Percentiles rank a stretch among this genome's conserved stretches.
phyloP scores from a whole-genome alignment of 2,329 filamentous ascomycete species.

The Akanthomyces lecanii region DNA sequence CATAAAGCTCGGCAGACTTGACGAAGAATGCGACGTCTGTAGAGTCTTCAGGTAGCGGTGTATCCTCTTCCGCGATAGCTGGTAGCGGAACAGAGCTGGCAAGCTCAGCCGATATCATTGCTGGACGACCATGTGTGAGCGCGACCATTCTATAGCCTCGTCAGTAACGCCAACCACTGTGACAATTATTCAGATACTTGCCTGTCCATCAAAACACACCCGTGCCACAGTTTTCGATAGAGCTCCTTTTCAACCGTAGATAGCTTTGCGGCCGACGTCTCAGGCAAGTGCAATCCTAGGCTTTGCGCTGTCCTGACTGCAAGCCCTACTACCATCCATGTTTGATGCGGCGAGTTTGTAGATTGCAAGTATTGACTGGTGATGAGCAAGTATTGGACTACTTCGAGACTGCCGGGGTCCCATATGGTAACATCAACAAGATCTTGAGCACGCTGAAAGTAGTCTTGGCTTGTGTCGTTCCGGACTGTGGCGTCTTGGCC shows the following conservation, averaged over 20 bases:
- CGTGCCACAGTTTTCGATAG: slow-evolving; percentile 32
- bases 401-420: slow-evolving; percentile 38
- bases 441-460: slow-evolving; percentile 39
- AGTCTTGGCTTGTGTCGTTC: slow-evolving; percentile 37
- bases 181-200: slow-evolving; percentile 18
- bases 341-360: slow-evolving; percentile 43
- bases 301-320: slow-evolving; percentile 45
- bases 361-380: slow-evolving; percentile 47
- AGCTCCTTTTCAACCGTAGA: slow-evolving; percentile 26
- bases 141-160: slow-evolving; percentile 29
- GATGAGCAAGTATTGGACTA: slow-evolving; percentile 44
- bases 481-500: slow-evolving; percentile 36
- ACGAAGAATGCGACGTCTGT: slow-evolving; percentile 30
- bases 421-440: slow-evolving; percentile 40
- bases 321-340: slow-evolving; percentile 45
- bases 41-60: neutral
- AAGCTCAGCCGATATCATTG: slow-evolving; percentile 30
- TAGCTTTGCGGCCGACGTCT: slow-evolving; percentile 29
- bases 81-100: slow-evolving; percentile 29
- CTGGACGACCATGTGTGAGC: slow-evolving; percentile 32
- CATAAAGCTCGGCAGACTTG: slow-evolving; percentile 34
- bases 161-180: neutral
- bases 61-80: neutral
- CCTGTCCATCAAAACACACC: slow-evolving; percentile 37
- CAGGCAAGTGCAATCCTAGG: slow-evolving; percentile 40